Percentiles rank a stretch among this genome's conserved stretches.
Evolutionary conservation across 768 basidiomycete genomes (phyloP).

Genomic region (Lentinula aciculospora): DNA sequence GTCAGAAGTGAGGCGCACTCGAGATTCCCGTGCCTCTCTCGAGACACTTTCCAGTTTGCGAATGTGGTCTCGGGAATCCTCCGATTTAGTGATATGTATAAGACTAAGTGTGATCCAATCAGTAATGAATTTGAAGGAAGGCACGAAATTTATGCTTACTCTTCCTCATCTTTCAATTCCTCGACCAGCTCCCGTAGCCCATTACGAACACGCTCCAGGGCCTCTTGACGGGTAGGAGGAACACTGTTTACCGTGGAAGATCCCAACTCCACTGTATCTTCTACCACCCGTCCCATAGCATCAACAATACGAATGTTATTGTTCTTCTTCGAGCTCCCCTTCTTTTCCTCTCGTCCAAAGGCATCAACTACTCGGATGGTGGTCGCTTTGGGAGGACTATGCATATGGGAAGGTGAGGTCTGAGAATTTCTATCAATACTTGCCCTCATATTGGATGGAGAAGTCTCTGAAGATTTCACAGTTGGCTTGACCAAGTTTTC

Average conservation of each 20-base stretch:
- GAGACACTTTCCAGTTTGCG: constrained; percentile 50
- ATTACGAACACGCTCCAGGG: constrained; percentile 50
- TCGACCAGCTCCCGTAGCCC: constrained; percentile 53
- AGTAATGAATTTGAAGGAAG: not conserved
- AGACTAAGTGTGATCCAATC: not conserved
- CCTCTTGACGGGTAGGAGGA: constrained; percentile 39
- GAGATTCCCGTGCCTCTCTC: constrained; percentile 40
- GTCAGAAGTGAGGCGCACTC: constrained; percentile 37
- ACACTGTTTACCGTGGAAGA: constrained; percentile 14
- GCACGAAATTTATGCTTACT: constrained; percentile 30
- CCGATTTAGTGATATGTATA: constrained; percentile 5
- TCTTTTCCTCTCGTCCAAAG: constrained; percentile 40
- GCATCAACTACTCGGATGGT: constrained; percentile 67
- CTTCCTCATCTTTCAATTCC: constrained; percentile 52
- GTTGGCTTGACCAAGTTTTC: not conserved
- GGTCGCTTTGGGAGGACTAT: constrained; percentile 39
- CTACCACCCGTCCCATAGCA: constrained; percentile 61
- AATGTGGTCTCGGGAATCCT: constrained; percentile 37
- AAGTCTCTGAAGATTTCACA: not conserved
- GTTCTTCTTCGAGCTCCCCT: constrained; percentile 22
- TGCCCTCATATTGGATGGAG: not conserved
- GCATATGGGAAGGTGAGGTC: constrained; percentile 12
- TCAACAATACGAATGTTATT: constrained; percentile 57
- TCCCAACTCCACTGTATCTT: constrained; percentile 20
- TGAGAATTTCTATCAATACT: not conserved